Evolutionary conservation across 1,284 basidiomycete genomes (phyloP), one percentile per base, ranked within the genome.

Genomic region (Gomphus sp.): DNA sequence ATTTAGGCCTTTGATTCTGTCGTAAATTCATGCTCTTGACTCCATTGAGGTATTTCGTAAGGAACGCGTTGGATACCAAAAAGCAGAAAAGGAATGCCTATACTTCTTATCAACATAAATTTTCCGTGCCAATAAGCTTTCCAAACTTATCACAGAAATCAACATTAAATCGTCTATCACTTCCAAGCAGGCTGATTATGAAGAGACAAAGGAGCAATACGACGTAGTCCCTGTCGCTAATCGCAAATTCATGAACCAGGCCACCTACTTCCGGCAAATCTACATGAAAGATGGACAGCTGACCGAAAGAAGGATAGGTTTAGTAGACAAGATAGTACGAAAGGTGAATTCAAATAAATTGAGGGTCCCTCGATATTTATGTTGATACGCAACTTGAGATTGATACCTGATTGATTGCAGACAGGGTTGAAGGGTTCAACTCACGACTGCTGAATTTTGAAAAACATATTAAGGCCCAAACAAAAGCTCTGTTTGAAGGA

Each of bases 21-120:
- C 9, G 44, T 47, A 25, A 14, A 25, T 10, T 37, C 6, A 37
- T 25, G 97, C 97, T 1, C 79, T 99, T 2, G 93, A 98, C 64
- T 87, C 89, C 48, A 98, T 99, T 75, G 98, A 96, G 70, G 67
- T 72, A 33, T 75, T 98, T 36, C 81, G 92, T 55, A 99, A 99
- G 70, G 97, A 99, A 53, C 86, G 93, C 14, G 79, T 86, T 0
- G 81, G 86, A 4, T 95, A 98, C 62, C 80, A 97, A 60, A 99
- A 99, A 72, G 87, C 93, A 1, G 94, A 98, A 71, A 90, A 91
- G 66, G 95, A 93, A 67, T 84, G 91, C 12, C 80, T 98, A 2
- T 81, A 90, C 45, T 84, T 86, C 34, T 79, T 98, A 41, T 81
- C 86, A 45, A 79, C 81, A 31, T 93, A 99, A 73, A 97, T 96